A percentile compares a stretch with the other conserved stretches of the same genome.
Evolutionary conservation across 2,329 filamentous ascomycete genomes (phyloP).

Genomic region (Phyllosticta citrichinensis): DNA sequence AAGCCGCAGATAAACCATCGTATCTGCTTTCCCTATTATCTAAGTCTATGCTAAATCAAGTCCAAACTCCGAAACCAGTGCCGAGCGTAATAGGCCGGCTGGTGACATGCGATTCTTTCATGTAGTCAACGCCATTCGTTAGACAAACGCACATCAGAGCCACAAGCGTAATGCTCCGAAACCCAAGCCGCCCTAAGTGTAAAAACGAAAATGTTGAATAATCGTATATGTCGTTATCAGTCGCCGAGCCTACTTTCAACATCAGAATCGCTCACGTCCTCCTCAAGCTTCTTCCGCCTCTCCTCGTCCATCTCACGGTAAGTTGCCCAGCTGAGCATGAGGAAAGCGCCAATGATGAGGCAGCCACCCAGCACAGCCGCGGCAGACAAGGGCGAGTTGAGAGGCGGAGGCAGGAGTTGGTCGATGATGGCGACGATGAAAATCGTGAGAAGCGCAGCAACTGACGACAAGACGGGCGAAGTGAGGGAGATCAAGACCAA

Average conservation of each 20-base stretch:
- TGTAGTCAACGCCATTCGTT: background rate
- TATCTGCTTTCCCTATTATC: background rate
- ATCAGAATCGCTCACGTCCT: constrained; percentile 33
- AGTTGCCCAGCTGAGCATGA: constrained; percentile 81
- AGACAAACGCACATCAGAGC: background rate
- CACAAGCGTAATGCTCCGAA: background rate
- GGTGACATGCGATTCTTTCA: background rate
- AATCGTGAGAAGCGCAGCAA: constrained; percentile 88
- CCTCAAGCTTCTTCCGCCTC: constrained; percentile 46
- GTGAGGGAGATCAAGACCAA: constrained; percentile 88
- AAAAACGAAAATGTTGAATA: background rate
- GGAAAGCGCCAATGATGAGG: constrained; percentile 80
- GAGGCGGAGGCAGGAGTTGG: constrained; percentile 61
- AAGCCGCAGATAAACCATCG: background rate
- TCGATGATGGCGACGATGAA: constrained; percentile 92
- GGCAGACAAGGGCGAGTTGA: constrained; percentile 61
- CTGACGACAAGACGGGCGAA: constrained; percentile 81
- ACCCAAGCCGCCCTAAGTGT: background rate
- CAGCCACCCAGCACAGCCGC: constrained; percentile 74
- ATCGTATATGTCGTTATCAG: background rate
- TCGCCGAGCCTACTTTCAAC: constrained; percentile 20
- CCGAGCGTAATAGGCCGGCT: background rate
- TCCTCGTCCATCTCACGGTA: constrained; percentile 90
- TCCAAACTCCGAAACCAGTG: background rate
- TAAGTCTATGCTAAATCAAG: background rate